Base-by-base conservation (phyloP, 2,329 filamentous ascomycete genomes). In the Colletotrichum sp. region DNA sequence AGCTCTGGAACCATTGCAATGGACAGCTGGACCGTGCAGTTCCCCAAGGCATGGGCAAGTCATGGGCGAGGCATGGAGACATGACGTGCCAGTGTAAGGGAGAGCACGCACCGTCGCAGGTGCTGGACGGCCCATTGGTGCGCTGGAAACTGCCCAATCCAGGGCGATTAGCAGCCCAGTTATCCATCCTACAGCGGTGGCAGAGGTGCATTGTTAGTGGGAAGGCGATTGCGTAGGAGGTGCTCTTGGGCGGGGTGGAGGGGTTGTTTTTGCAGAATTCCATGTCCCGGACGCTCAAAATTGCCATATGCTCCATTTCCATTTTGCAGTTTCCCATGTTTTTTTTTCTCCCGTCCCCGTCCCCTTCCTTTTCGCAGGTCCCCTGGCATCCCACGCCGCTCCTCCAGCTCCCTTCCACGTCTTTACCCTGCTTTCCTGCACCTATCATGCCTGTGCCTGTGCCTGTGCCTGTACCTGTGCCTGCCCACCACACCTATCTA, bases 221-320 rank as follows among this genome's bases (percentile, higher is more conserved):
- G 28, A 32, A 18, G 8, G 28, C 28, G 59, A 62, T 32, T 62
- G 59, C 28, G 59, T 30, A 13, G 59, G 59, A 62, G 59, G 55
- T 59, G 55, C 13, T 36, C 34, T 44, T 49, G 21, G 24, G 63
- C 24, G 63, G 16, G 63, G 30, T n/a, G 36, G 63, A 52, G 63
- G 39, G 63, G 63, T 66, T 18, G 13, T 49, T n/a, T 26, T 64
- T 21, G 63, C 24, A 64, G 39, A 71, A 71, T 71, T 71, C 74
- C 74, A 76, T 76, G 59, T 55, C 55, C 70, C 15, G 32, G 21
- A 60, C 44, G 62, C 36, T 30, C 49, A 65, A 68, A 76, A 76
- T 76, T 76, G 73, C 74, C 74, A 76, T 76, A 49, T 68, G 59
- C 70, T 69, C 63, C 68, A 55, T 75, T 76, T 75, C 71, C 71